Base-by-base conservation (phyloP, 192 early-diverging fungal genomes). In the Entomortierella parvispora region DNA sequence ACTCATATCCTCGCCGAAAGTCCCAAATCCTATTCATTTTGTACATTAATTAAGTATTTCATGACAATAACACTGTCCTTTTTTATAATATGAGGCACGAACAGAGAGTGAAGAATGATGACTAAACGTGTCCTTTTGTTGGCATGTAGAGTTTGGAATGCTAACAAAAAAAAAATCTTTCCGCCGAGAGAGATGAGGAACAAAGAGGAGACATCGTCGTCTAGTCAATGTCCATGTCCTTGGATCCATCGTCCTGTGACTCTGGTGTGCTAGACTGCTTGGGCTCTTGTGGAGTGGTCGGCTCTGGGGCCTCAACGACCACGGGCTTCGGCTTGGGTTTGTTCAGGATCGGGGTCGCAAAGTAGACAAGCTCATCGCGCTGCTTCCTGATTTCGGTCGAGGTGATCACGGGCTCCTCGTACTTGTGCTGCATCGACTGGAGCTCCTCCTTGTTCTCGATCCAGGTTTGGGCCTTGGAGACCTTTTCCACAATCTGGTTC, bases 311-410 rank as follows among this genome's bases (percentile, higher is more conserved):
- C 44, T 68, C 65, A 1, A 68, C 65, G 33, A 63, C 60, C 49
- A 68, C 86, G 48, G 91, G 90, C 48, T 85, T 87, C 48, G 96
- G 96, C 91, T 97, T 97, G 80, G 97, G 95, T 79, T 93, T 93
- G 83, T 87, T 92, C 66, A 97, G 82, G 68, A 97, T 91, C 4
- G 95, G 92, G 52, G 77, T 90, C 49, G 93, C 92, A 79, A 90
- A 91, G 80, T 85, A 83, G 53, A 80, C 77, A 31, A 98, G 65
- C 46, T 75, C 63, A 20, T 94, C 90, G 61, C 87, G 87, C 81
- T 97, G 90, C 80, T 85, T 87, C 58, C 80, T 68, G 80, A 99
- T 94, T 55, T 93, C 88, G 45, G 80, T 85, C 53, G 87, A 74
- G 45, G 84, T 91, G 42, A 99, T 83, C 42, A 83, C 68, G 6